Evolutionary conservation across 129 eudicot species (phyloP), one percentile per base, ranked within the genome.

Genomic region (Saposhnikovia divaricata): DNA sequence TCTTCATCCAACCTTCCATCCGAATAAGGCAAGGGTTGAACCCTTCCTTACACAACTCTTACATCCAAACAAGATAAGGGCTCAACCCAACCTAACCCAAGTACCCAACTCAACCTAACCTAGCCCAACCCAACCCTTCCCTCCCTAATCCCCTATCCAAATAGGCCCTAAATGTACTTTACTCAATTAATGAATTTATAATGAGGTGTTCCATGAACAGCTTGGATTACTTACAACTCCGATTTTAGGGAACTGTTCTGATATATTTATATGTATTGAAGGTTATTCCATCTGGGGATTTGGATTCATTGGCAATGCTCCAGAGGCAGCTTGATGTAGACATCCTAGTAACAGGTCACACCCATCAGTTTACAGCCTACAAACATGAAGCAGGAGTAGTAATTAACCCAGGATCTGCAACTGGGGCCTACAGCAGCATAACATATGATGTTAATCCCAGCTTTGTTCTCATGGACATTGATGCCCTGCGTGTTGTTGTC

Each of bases 331-430:
- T 95, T 70, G 99, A 95, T 53, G 99, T 95, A 8, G 99, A 95
- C 88, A 95, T 95, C 78, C 88, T 95, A 61, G 99, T 95, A 53
- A 95, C 90, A 7, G 99, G 97, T 43, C 99, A 95, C 84, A 95
- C 97, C 43, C 99, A 95, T 83, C 99, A 95, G 82, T 95, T 95
- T 82, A 95, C 92, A 78, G 99, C 99, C 40, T 95, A 95, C 91
- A 95, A 95, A 74, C 99, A 95, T 31, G 99, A 95, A 84, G 99
- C 96, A 25, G 99, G 99, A n/a, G 99, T 95, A 11, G 99, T 95
- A 40, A 95, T 95, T 47, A 95, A 95, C 78, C 99, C 99, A 9
- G 99, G 99, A 77, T 95, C 99, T 70, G 97, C 99, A 77, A 95
- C 99, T 2, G 97, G 99, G 82, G 96, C 99, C 72, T 87, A 92